Percentiles rank a stretch among this genome's conserved stretches.
These are phyloP conservation scores for Candida xiaguanensis DNA, from an alignment of 805 yeast species.

Conservation along the genomic window DNA sequence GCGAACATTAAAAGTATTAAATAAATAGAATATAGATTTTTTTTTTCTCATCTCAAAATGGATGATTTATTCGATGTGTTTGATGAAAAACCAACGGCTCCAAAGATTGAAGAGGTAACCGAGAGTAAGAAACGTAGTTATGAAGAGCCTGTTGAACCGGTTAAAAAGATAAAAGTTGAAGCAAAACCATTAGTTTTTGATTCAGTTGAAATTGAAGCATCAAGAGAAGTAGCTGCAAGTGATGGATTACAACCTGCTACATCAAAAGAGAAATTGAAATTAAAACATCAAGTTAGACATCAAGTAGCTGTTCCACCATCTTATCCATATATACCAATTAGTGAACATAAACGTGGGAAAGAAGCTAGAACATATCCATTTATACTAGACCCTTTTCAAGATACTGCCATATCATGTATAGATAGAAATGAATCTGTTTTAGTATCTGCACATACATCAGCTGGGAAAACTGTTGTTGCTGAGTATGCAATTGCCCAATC, in stretches of 20 bases:
- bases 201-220: slow-evolving; percentile 82
- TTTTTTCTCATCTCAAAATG: slow-evolving; percentile 16
- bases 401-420: slow-evolving; percentile 92
- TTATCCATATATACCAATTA: slow-evolving; percentile 82
- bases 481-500: slow-evolving; percentile 97
- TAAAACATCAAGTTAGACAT: slow-evolving; percentile 93
- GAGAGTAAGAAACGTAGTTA: slow-evolving; percentile 8
- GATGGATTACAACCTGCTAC: slow-evolving; percentile 2
- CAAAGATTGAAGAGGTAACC: slow-evolving; percentile 19
- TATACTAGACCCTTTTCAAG: slow-evolving; percentile 94
- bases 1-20: slow-evolving; percentile 46
- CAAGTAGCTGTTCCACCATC: slow-evolving; percentile 96
- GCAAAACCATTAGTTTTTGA: slow-evolving; percentile 79
- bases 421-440: slow-evolving; percentile 92
- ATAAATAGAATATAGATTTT: slow-evolving; percentile 2
- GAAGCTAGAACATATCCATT: slow-evolving; percentile 93
- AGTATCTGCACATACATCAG: slow-evolving; percentile 97
- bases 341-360: slow-evolving; percentile 71
- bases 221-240: slow-evolving; percentile 61
- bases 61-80: slow-evolving; percentile 62
- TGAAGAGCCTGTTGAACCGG: slow-evolving; percentile 9
- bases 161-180: slow-evolving; percentile 28
- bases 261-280: slow-evolving; percentile 43
- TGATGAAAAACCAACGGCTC: slow-evolving; percentile 47
- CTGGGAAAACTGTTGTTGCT: slow-evolving; percentile 96